Evolutionary conservation across 2,329 filamentous ascomycete species (phyloP), one percentile per base, ranked within the genome.

Genomic region (Neophaeococcomyces mojaviensis): DNA sequence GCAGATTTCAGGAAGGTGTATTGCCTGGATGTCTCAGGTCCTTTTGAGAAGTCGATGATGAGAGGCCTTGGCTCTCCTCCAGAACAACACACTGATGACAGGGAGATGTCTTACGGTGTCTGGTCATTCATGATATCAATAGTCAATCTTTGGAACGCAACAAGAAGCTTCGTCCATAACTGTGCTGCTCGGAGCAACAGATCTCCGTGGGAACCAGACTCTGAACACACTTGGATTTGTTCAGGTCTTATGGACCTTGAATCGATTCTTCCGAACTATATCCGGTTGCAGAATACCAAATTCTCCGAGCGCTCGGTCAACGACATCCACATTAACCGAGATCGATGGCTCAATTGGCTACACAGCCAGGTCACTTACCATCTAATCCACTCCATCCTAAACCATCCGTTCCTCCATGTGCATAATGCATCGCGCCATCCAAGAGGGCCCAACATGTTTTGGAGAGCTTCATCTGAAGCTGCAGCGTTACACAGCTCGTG

Each of bases 401-500:
- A 62, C 20, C 60, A 62, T 36, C 60, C 60, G 6, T 62, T 62
- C 18, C 32, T 53, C n/a, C n/a, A n/a, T n/a, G n/a, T n/a, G n/a
- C n/a, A n/a, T n/a, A 43, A 48, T 16, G 45, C 49, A 12, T 46
- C 39, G 20, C 37, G 50, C 8, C 39, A 42, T 19, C 49, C n/a
- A 34, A 34, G n/a, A 0, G 74, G 75, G 4, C 73, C 73, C 0
- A 76, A 76, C 45, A 73, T 71, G 0, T 76, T 76, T 45, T 76
- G 73, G 73, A 63, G 71, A 33, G 58, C 71, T 2, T 75, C 72
- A 0, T 74, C 72, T 0, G 73, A 76, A 52, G 56, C 73, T 10
- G 73, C 72, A 0, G 57, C 76, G 1, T 58, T 76, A 2, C 73
- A 76, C 39, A 67, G 70, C 2, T 76, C 73, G 0, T 76, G 73